A percentile compares a stretch with the other conserved stretches of the same genome.
These are phyloP conservation scores for Musa beccarii DNA, from an alignment of 176 grass and related monocot species.

Conservation along the genomic window DNA sequence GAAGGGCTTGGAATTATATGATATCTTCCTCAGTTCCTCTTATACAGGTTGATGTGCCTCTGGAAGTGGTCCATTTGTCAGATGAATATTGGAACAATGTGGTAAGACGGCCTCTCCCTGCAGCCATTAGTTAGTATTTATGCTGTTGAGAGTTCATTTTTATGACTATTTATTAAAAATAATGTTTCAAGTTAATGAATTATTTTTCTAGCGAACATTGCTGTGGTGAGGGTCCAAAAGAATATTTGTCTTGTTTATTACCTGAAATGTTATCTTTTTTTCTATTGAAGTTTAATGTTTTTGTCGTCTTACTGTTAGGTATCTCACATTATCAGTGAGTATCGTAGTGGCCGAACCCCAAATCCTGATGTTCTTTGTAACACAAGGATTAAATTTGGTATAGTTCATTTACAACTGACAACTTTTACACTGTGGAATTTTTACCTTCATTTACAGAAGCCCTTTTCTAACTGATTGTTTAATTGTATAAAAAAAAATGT, in stretches of 20 bases:
- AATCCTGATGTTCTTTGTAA: constrained; percentile 98
- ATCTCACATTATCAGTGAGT: constrained; percentile 85
- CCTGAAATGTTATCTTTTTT: neutral
- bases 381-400: constrained; percentile 98
- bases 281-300: constrained; percentile 14
- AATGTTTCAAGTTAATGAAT: neutral
- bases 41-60: constrained; percentile 62
- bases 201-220: neutral
- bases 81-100: constrained; percentile 97
- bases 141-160: neutral
- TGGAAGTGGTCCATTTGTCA: constrained; percentile 89
- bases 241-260: neutral
- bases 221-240: neutral
- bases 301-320: constrained; percentile 41
- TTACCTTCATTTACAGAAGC: too few species aligned
- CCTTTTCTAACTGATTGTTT: too few species aligned
- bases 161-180: neutral
- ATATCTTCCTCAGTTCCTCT: neutral
- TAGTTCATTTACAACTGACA: neutral
- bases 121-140: neutral
- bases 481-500: neutral
- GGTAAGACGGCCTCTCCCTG: constrained; percentile 27
- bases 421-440: neutral
- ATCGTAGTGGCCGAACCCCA: constrained; percentile 67
- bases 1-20: neutral